phyloP scores from a whole-genome alignment of 179 eudicot species.

The Patellifolia procumbens region DNA sequence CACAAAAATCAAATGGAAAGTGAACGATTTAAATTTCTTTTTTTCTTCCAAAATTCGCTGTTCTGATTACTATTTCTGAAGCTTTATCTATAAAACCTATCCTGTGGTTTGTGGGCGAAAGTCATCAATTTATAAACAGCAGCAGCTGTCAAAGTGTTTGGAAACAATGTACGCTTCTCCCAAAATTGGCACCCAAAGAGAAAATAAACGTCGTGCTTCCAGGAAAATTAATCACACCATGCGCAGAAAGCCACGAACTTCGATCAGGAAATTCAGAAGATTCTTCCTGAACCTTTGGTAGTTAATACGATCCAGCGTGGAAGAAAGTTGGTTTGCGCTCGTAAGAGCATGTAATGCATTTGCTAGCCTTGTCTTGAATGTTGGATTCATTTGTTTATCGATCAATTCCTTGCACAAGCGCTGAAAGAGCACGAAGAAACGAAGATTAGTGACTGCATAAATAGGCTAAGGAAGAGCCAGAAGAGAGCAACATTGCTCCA shows the following conservation, averaged over 20 bases:
- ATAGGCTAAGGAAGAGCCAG: background rate
- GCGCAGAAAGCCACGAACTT: conserved; percentile 92
- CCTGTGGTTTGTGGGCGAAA: background rate
- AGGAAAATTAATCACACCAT: conserved; percentile 43
- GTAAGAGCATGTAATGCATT: conserved; percentile 78
- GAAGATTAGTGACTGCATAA: background rate
- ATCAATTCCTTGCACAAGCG: conserved; percentile 68
- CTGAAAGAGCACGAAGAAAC: conserved; percentile 38
- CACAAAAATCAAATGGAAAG: background rate
- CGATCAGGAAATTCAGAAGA: conserved; percentile 63
- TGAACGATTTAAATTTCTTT: no score
- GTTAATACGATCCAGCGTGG: conserved; percentile 75
- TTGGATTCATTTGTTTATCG: conserved; percentile 65
- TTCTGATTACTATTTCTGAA: no score
- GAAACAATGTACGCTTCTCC: background rate
- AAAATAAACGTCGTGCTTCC: background rate
- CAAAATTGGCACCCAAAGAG: background rate
- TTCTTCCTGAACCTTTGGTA: conserved; percentile 88
- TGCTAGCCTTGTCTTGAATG: conserved; percentile 63
- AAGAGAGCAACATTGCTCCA: background rate
- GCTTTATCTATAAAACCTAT: background rate
- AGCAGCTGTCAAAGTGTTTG: background rate
- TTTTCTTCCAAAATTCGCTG: no score
- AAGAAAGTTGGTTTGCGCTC: conserved; percentile 62
- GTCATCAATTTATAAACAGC: conserved; percentile 7